Base-by-base conservation (phyloP, 2,329 filamentous ascomycete genomes). In the Phialemoniopsis sp. region DNA sequence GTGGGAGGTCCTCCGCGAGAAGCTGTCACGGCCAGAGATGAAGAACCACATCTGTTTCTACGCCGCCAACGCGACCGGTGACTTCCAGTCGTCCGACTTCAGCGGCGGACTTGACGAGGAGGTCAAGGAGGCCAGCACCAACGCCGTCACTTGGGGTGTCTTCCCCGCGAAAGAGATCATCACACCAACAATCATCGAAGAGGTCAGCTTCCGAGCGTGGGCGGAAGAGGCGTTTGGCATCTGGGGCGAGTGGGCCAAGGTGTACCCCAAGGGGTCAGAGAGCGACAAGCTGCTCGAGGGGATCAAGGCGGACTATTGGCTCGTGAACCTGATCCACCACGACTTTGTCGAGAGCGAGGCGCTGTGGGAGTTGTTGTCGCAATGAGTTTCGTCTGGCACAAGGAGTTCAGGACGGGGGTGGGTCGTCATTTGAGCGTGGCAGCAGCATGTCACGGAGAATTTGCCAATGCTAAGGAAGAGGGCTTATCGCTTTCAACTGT, bases 101-200 rank as follows among this genome's bases (percentile, higher is more conserved):
- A 26, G 31, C 26, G 15, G 15, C n/a, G 14, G 21, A 37, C 39
- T 38, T 26, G 34, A 29, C 15, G 13, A 9, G 6, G 54, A 54
- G 28, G 51, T 53, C 14, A 58, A 50, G 30, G 62, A 60, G 52
- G 63, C 64, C 19, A 82, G 78, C 52, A 91, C 94, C 21, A 96
- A 97, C 56, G 89, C 91, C 0, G 93, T 98, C 3, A 98, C 93
- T 0, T 97, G 91, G 91, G 91, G 91, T 37, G 88, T 89, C 1
- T 97, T 97, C 64, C 85, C 87, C 0, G 89, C 89, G 32, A 96
- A 96, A 66, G 91, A 97, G 63, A 97, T 97, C 56, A 79, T 95
- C 42, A 95, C 90, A 16, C 91, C 91, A 4, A 97, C 91, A 2
- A 97, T 97, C 56, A 95, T 97, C 54, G 91, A 97, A 60, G 87